phyloP scores from a whole-genome alignment of 139 green algal genomes.

The Micromonas commoda region DNA sequence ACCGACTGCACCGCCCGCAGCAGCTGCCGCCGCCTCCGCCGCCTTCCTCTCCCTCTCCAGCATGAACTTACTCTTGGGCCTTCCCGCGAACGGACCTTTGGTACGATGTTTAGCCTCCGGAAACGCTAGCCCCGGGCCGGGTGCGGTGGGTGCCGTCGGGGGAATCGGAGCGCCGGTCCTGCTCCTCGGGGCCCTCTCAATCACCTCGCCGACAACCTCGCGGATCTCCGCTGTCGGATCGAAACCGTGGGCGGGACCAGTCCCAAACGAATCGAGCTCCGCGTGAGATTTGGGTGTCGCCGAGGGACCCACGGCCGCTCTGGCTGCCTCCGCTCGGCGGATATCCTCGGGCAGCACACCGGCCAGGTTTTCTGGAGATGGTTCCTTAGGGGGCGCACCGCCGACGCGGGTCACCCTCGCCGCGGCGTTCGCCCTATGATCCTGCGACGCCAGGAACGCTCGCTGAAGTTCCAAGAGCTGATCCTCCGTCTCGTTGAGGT shows the following conservation, averaged over 20 bases:
- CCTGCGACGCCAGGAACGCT: not conserved
- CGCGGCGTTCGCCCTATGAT: not conserved
- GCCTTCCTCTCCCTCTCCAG: not conserved
- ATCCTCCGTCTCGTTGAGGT: not conserved
- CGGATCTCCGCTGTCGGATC: not conserved
- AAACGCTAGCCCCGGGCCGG: not conserved
- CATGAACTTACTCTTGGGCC: not conserved
- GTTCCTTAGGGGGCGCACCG: not conserved
- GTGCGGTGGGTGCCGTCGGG: not conserved
- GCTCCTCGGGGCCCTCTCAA: not conserved
- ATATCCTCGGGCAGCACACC: too few relatives aligned
- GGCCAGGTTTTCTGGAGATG: not conserved
- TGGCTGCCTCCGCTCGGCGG: too few relatives aligned
- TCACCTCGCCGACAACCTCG: not conserved
- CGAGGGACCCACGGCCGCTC: too few relatives aligned
- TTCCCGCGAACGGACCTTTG: not conserved
- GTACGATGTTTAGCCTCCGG: not conserved
- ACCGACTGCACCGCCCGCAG: not conserved
- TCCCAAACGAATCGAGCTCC: not conserved
- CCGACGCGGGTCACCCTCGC: not conserved
- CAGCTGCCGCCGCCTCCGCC: not conserved
- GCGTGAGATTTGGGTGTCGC: too few relatives aligned
- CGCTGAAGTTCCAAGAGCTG: not conserved
- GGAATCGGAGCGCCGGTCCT: not conserved
- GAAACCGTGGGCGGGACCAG: not conserved